Base-by-base conservation (phyloP, 441 rosid species). In the Pelargonium australe region DNA sequence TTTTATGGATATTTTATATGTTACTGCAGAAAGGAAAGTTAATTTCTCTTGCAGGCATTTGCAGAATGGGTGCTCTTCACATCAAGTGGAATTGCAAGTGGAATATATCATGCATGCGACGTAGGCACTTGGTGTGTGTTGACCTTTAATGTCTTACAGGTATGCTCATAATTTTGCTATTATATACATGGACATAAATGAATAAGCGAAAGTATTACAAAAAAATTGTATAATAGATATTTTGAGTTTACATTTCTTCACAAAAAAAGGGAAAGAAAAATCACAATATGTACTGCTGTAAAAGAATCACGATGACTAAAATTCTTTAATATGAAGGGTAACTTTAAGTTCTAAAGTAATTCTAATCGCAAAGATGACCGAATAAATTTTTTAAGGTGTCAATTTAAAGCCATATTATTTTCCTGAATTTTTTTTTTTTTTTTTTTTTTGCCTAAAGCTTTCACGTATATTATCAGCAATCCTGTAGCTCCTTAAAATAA, bases 51-150 rank as follows among this genome's bases (percentile, higher is more conserved):
- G 75, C 87, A 95, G 97, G 99, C 94, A 67, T 91, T 86, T 80
- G 78, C 99, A 74, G 99, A 95, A 80, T 91, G 99, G 99, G 96
- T 91, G 66, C 78, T 95, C 71, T 95, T 86, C 80, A 95, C 99
- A 7, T 79, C 84, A 13, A 95, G 99, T 70, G 97, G 96, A 71
- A 85, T 91, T 82, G 85, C 96, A 28, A 94, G 99, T 74, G 99
- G 91, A 71, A 74, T 94, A 67, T 94, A 94, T 78, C 99, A 94
- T 79, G 97, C 99, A 47, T 94, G 99, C 69, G 99, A 91, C 71
- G 96, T 91, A 25, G 97, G 97, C 77, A 89, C 92, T 31, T 88
- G 97, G 97, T 91, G 99, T 72, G 91, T 69, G 64, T 77, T 94
- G 77, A 84, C 84, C 69, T 94, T 78, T 80, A 65, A 80, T 66